Evolutionary conservation across 2,329 filamentous ascomycete genomes (phyloP).

Genomic region (Raffaelea deltoideospora): DNA sequence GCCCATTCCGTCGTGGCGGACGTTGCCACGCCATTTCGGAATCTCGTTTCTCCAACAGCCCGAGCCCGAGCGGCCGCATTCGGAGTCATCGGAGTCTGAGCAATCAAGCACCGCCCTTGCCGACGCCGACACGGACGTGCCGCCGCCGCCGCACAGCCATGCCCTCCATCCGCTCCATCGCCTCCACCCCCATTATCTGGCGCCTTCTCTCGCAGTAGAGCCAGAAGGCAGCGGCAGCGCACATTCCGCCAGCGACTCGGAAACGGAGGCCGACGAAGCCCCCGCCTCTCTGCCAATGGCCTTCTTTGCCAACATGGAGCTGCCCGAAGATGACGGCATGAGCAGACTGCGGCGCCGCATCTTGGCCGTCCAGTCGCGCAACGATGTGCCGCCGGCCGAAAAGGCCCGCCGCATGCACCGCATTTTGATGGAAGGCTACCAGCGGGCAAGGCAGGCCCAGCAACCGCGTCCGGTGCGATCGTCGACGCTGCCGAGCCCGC

Average conservation of each 20-base stretch:
- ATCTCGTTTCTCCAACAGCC: too few relatives aligned
- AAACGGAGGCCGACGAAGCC: neutral
- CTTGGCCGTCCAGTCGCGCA: slow-evolving; percentile 48
- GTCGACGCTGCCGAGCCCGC: slow-evolving; percentile 13
- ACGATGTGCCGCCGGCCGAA: slow-evolving; percentile 40
- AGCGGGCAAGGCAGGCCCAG: slow-evolving; percentile 24
- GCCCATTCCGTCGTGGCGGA: too few relatives aligned
- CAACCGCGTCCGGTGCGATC: slow-evolving; percentile 9
- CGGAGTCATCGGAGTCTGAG: too few relatives aligned
- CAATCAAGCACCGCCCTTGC: too few relatives aligned
- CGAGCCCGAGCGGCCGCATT: too few relatives aligned
- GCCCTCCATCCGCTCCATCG: too few relatives aligned
- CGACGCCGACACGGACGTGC: too few relatives aligned
- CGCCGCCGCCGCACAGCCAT: too few relatives aligned
- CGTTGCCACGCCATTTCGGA: too few relatives aligned
- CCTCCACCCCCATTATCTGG: too few relatives aligned
- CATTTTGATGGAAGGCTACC: slow-evolving; percentile 55
- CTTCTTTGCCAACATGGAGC: slow-evolving; percentile 15
- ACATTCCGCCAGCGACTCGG: neutral
- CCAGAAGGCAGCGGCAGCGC: too few relatives aligned
- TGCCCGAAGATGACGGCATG: slow-evolving; percentile 75
- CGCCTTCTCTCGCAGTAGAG: too few relatives aligned
- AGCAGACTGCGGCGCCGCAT: slow-evolving; percentile 50
- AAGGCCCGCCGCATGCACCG: slow-evolving; percentile 61
- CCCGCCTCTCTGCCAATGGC: slow-evolving; percentile 1